Base-by-base conservation (phyloP, 164 flowering plant species). In the Nelumbo lutea region DNA sequence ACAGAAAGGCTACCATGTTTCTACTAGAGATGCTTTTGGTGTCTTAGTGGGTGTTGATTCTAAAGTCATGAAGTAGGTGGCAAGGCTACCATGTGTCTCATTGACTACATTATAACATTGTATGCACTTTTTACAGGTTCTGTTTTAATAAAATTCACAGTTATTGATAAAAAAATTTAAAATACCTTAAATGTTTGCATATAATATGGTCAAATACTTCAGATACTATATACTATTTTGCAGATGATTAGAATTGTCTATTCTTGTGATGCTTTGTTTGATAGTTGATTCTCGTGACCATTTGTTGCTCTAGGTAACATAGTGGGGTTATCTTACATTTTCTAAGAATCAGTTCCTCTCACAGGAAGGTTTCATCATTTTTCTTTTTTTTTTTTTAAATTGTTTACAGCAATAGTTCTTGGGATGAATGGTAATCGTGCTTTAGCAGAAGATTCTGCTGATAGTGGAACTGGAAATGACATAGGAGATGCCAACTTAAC, bases 401-500 rank as follows among this genome's bases (percentile, higher is more conserved):
- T 64, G 62, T 57, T 74, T 76, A 69, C 84, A 84, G 96, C 88
- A 62, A 52, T 87, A 9, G 13, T 85, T 70, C 61, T 86, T 55
- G 93, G 90, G 69, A 62, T 81, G 59, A 73, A 75, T 78, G 70
- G 65, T 6, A 68, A 62, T 61, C 72, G 72, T 72, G 87, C 77
- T 65, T 76, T 86, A 59, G 95, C 96, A 5, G 88, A 93, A 70
- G 90, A 86, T 13, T 73, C 87, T 59, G 70, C 27, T 68, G 83
- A 78, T 41, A 48, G 67, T 46, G 74, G 61, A 41, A 68, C 81
- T 56, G 79, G 68, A 74, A 77, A 72, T 79, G 83, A 73, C 40
- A 61, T n/a, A 11, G 83, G 68, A 64, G 83, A 67, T 46, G 68
- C 74, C 65, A 70, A 74, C 9, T 48, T 60, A 6, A 40, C 53